A percentile compares a stretch with the other conserved stretches of the same genome.
Evolutionary conservation across 805 yeast species (phyloP).

Genomic region (Candida methanosorbosa): DNA sequence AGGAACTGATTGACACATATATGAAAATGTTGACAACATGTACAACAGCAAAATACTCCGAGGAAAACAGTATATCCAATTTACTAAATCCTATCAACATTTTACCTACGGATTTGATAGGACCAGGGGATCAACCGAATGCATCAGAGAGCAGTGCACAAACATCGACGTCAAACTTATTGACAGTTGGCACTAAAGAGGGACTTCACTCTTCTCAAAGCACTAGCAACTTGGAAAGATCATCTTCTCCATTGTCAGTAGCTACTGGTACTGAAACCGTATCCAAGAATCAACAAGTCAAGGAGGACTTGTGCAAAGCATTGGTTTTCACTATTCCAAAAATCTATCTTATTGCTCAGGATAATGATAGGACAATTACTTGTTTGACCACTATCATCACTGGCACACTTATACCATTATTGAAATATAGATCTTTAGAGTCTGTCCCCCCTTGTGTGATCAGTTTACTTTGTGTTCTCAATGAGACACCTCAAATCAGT

Average conservation of each 20-base stretch:
- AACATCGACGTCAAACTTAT: not conserved
- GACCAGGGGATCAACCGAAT: not conserved
- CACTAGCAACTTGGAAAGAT: not conserved
- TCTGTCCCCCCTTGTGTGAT: slow-evolving; percentile 33
- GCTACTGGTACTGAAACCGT: not conserved
- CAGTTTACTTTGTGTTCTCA: slow-evolving; percentile 30
- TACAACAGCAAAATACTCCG: slow-evolving; percentile 13
- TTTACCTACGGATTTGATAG: slow-evolving; percentile 6
- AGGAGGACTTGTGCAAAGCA: slow-evolving; percentile 37
- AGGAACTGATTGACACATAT: slow-evolving; percentile 33
- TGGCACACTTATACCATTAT: slow-evolving; percentile 43
- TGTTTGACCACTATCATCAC: slow-evolving; percentile 43
- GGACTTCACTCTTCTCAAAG: too few species aligned
- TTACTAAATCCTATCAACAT: slow-evolving; percentile 16
- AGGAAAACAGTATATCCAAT: slow-evolving; percentile 11
- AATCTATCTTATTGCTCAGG: slow-evolving; percentile 37
- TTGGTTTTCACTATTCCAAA: slow-evolving; percentile 31
- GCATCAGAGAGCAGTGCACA: not conserved
- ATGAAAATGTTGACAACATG: slow-evolving; percentile 15
- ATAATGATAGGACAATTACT: slow-evolving; percentile 50
- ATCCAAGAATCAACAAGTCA: slow-evolving; percentile 7
- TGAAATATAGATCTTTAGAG: slow-evolving; percentile 34
- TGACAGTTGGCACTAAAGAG: not conserved
- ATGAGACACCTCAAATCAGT: slow-evolving; percentile 24
- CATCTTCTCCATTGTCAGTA: not conserved